Percentiles rank a stretch among this genome's conserved stretches.
phyloP scores from a whole-genome alignment of 2,329 filamentous ascomycete genomes.

The Neofusicoccum sp. region DNA sequence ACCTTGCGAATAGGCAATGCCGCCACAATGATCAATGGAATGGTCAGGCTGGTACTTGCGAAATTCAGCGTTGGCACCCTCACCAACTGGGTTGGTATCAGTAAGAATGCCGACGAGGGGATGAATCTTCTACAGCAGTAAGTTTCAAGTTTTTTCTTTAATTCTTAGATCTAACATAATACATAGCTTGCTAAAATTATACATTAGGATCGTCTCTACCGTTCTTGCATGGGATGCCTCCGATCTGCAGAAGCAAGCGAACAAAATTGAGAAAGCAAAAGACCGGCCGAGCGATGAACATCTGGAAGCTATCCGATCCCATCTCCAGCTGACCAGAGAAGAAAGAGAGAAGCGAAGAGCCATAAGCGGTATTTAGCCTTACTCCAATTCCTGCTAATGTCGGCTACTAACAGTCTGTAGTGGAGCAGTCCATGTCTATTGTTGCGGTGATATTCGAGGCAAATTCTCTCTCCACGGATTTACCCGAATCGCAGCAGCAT shows the following conservation, averaged over 20 bases:
- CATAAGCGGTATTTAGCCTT: conserved; percentile 50
- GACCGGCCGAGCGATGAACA: conserved; percentile 63
- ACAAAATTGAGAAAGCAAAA: conserved; percentile 63
- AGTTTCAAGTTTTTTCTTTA: conserved; percentile 15
- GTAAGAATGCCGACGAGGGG: conserved; percentile 70
- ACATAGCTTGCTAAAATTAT: not conserved
- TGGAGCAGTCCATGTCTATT: conserved; percentile 61
- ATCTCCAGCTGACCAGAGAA: conserved; percentile 55
- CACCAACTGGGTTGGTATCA: conserved; percentile 79
- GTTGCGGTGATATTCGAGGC: conserved; percentile 65
- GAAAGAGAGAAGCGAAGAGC: conserved; percentile 63
- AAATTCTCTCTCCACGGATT: conserved; percentile 46
- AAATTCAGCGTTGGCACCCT: conserved; percentile 74
- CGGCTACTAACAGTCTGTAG: not conserved
- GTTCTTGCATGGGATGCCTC: conserved; percentile 72
- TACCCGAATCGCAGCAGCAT: conserved; percentile 64
- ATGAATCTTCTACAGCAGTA: conserved; percentile 76
- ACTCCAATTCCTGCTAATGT: conserved; percentile 26
- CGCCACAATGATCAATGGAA: conserved; percentile 77
- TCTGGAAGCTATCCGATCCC: conserved; percentile 61
- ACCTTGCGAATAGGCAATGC: conserved; percentile 77
- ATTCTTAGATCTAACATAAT: not conserved
- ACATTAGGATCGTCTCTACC: conserved; percentile 68
- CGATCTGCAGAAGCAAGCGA: conserved; percentile 67
- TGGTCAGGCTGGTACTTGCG: conserved; percentile 73